Percentiles rank a stretch among this genome's conserved stretches.
phyloP scores from a whole-genome alignment of 1,139 yeast genomes.

The Candida sanyaensis region DNA sequence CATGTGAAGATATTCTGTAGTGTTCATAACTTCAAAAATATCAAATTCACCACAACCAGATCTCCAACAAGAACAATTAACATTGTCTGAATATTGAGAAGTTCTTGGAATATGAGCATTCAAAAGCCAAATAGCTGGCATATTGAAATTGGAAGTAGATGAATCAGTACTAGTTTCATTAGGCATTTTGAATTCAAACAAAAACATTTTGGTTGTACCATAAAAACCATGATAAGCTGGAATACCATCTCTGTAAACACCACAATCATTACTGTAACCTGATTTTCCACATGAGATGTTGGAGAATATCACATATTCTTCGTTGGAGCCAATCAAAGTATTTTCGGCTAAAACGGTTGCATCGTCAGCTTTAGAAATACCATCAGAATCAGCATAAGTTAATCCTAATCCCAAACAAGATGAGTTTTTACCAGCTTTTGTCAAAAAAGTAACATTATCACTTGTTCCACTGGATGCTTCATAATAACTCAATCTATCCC shows the following conservation, averaged over 20 bases:
- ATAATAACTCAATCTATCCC: slow-evolving; percentile 76
- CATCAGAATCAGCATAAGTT: slow-evolving; percentile 76
- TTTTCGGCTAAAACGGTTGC: slow-evolving; percentile 65
- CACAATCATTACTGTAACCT: slow-evolving; percentile 64
- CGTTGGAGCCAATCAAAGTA: slow-evolving; percentile 62
- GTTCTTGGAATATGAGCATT: slow-evolving; percentile 96
- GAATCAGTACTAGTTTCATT: slow-evolving; percentile 47
- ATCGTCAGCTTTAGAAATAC: slow-evolving; percentile 61
- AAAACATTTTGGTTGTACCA: slow-evolving; percentile 76
- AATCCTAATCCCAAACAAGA: slow-evolving; percentile 85
- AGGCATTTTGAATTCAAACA: slow-evolving; percentile 93
- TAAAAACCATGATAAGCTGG: slow-evolving; percentile 94
- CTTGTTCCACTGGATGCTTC: slow-evolving; percentile 43
- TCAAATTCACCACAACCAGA: slow-evolving; percentile 98
- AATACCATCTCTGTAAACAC: slow-evolving; percentile 79
- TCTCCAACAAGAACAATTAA: slow-evolving; percentile 87
- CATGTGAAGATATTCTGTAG: slow-evolving; percentile 54
- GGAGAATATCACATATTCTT: slow-evolving; percentile 78
- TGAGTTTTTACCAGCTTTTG: slow-evolving; percentile 74
- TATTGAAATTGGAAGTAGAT: slow-evolving; percentile 61
- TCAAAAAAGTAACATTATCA: slow-evolving; percentile 77
- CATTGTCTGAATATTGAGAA: slow-evolving; percentile 70
- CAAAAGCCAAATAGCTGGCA: slow-evolving; percentile 97
- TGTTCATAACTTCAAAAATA: slow-evolving; percentile 66
- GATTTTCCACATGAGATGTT: slow-evolving; percentile 59